A percentile compares a stretch with the other conserved stretches of the same genome.
These are phyloP conservation scores for Fistulina hepatica DNA, from an alignment of 1,284 basidiomycete genomes.

Conservation along the genomic window DNA sequence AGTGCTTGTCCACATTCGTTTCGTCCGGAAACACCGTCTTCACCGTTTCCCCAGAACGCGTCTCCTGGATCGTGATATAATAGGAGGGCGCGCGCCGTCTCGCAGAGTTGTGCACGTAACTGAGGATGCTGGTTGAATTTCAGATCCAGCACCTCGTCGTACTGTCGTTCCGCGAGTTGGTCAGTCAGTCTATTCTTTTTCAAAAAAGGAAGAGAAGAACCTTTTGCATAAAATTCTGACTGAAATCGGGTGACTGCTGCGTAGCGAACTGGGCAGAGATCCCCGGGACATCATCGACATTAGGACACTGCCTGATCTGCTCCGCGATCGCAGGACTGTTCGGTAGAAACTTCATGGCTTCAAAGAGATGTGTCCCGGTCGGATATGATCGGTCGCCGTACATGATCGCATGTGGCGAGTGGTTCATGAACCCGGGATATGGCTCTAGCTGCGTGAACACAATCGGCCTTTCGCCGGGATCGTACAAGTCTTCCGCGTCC, in stretches of 20 bases:
- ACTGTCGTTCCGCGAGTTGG: conserved; percentile 24
- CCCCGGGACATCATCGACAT: conserved; percentile 37
- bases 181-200: conserved; percentile 1
- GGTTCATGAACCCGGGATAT: conserved; percentile 30
- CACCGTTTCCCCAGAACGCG: conserved; percentile 47
- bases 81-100: conserved; percentile 37
- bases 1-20: conserved; percentile 53
- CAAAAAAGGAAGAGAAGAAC: conserved; percentile 26
- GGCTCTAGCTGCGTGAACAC: background rate
- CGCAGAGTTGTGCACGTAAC: conserved; percentile 34
- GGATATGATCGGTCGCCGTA: conserved; percentile 36
- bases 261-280: conserved; percentile 31
- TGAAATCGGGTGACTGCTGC: conserved; percentile 42
- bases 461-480: background rate
- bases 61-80: conserved; percentile 40
- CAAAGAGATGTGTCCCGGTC: conserved; percentile 42
- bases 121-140: conserved; percentile 54
- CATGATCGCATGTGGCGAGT: conserved; percentile 35
- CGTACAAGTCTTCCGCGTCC: too few species aligned
- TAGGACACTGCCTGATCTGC: conserved; percentile 14
- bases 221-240: conserved; percentile 33
- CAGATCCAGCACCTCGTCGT: conserved; percentile 46
- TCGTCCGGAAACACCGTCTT: conserved; percentile 29
- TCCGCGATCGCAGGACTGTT: conserved; percentile 33
- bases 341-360: conserved; percentile 40